phyloP scores from a whole-genome alignment of 73 alveolate genomes.

The Diophrys sp. region DNA sequence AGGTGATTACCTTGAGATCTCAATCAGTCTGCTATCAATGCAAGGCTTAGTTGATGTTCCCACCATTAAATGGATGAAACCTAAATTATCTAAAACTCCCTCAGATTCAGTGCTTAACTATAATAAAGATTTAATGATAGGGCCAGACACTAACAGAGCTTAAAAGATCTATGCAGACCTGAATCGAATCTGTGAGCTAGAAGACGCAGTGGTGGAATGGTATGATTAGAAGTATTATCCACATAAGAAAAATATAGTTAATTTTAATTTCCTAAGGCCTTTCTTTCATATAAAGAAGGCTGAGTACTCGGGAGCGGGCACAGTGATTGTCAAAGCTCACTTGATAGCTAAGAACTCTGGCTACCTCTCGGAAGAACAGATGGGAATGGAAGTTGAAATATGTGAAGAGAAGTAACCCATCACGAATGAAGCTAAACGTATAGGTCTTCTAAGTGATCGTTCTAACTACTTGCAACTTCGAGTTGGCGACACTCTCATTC shows the following conservation, averaged over 20 bases:
- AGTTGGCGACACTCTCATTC: constrained; percentile 22
- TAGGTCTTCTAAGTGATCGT: constrained; percentile 48
- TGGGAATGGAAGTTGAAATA: constrained; percentile 31
- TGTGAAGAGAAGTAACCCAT: constrained; percentile 9
- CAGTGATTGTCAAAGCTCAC: constrained; percentile 20
- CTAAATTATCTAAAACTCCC: constrained; percentile 36
- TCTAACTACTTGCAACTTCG: constrained; percentile 17
- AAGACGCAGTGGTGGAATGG: constrained; percentile 67
- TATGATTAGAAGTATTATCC: constrained; percentile 49
- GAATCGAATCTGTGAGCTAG: constrained; percentile 62
- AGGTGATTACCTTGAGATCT: constrained; percentile 43
- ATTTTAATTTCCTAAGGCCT: constrained; percentile 20
- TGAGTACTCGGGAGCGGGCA: constrained; percentile 56
- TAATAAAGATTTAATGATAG: constrained; percentile 30
- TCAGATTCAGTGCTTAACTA: constrained; percentile 24
- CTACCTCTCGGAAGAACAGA: background rate
- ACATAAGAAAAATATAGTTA: constrained; percentile 7
- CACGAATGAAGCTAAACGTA: constrained; percentile 46
- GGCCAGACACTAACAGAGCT: constrained; percentile 25
- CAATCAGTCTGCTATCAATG: constrained; percentile 33
- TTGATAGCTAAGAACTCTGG: constrained; percentile 47
- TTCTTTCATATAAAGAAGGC: constrained; percentile 21
- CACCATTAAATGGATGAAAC: constrained; percentile 33
- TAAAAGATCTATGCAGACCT: constrained; percentile 47
- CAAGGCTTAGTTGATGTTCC: constrained; percentile 37